Base-by-base conservation (phyloP, 2,329 filamentous ascomycete species). In the Seiridium unicorne region DNA sequence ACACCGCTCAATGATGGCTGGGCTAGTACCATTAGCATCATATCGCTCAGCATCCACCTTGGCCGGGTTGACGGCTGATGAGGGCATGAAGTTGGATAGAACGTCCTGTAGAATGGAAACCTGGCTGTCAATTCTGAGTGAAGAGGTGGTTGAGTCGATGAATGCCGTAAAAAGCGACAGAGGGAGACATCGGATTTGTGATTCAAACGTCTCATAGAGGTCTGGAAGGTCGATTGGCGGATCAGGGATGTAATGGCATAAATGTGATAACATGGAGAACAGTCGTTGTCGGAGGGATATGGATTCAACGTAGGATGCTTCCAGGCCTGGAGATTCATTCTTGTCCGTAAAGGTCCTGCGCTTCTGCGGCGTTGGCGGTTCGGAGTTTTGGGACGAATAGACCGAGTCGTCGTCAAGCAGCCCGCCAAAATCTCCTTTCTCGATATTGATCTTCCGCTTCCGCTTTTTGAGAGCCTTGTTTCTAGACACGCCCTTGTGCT, bases 281-380 rank as follows among this genome's bases (percentile, higher is more conserved):
- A 92, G 73, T 0, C 88, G 84, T 63, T 88, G 81, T 5, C 90
- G 85, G 18, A 91, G 72, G 1, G 74, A 69, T 18, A 92, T 75
- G 0, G 89, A 85, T 54, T 89, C 84, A 44, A 79, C 71, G 58
- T 79, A 70, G 4, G 70, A 66, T 61, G 65, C 76, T 69, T 65
- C 79, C 69, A 64, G 76, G 55, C 74, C 70, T 34, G 76, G 76
- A 7, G 74, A 71, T 47, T 81, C 76, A 53, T 78, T 58, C 32
- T 63, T 40, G 67, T 62, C 35, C 64, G 70, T 66, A 13, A 62
- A 70, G 7, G 62, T 73, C 69, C 64, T 65, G 34, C 63, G 61
- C 55, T 79, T 78, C 51, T 78, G 72, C 0, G 79, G 78, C 10
- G 79, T 79, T 0, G 78, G 75, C 3, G 78, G 78, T 58, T 83